These are phyloP conservation scores for Saturnispora kantuleensis DNA, from an alignment of 805 yeast genomes.

Conservation along the genomic window DNA sequence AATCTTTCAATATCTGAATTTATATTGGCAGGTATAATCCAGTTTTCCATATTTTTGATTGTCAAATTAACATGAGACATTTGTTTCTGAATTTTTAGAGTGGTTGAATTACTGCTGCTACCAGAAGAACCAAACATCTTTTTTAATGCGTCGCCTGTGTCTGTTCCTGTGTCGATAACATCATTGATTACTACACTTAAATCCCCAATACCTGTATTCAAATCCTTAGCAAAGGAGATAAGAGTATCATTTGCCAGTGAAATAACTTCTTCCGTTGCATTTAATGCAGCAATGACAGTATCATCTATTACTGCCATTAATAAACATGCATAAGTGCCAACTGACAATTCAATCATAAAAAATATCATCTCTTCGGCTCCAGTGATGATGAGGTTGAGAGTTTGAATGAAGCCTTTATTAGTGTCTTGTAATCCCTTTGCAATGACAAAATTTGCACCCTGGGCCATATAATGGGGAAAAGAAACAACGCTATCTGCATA, in stretches of 20 bases:
- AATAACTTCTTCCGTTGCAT: conserved; percentile 58
- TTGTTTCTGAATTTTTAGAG: conserved; percentile 23
- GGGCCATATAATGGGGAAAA: conserved; percentile 48
- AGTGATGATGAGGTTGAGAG: conserved; percentile 38
- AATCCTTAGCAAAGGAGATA: conserved; percentile 40
- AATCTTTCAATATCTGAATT: conserved; percentile 45
- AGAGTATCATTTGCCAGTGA: conserved; percentile 53
- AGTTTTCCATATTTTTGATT: conserved; percentile 40
- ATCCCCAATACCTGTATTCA: conserved; percentile 58
- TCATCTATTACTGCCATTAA: conserved; percentile 66
- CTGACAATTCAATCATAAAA: conserved; percentile 59
- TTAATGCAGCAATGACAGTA: conserved; percentile 60
- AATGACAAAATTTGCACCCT: conserved; percentile 43
- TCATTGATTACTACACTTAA: conserved; percentile 49
- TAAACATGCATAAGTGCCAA: conserved; percentile 85
- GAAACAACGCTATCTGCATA: conserved; percentile 27
- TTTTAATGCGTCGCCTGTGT: conserved; percentile 33
- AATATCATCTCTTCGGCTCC: conserved; percentile 50
- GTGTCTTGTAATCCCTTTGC: conserved; percentile 38
- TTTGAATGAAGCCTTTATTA: conserved; percentile 34
- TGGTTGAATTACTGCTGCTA: conserved; percentile 30
- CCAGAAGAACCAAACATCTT: conserved; percentile 35
- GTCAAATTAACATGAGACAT: conserved; percentile 48
- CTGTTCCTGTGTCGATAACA: conserved; percentile 38
- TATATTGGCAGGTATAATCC: conserved; percentile 59